Conservation (phyloP, 495 filamentous ascomycete genomes). For the Cladorrhinum samala region DNA sequence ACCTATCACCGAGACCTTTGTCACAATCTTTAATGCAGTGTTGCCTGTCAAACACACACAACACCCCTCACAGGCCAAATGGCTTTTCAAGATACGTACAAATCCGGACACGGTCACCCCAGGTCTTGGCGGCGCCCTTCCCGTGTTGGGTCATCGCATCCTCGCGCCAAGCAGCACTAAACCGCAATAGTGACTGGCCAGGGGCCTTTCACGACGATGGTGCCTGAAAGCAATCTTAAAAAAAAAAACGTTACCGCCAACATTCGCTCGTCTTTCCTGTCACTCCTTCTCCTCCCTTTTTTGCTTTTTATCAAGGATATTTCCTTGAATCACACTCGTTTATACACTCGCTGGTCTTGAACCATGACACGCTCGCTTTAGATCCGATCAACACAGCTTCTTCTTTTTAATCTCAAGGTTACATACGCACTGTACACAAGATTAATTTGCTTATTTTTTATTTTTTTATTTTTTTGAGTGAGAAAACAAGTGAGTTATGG, state of each 20-base stretch:
- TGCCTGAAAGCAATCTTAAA: conserved; percentile 15
- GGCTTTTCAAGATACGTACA: no score
- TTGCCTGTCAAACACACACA: no score
- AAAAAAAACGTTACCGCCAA: conserved; percentile 4
- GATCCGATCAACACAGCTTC: background rate
- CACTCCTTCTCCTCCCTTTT: background rate
- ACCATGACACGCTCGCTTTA: background rate
- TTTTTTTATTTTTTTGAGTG: background rate
- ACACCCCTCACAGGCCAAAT: no score
- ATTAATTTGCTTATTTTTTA: no score
- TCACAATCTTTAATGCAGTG: no score
- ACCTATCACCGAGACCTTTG: no score
- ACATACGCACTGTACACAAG: no score
- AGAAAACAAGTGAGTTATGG: background rate
- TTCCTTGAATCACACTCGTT: conserved; percentile 5
- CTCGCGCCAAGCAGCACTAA: conserved; percentile 13
- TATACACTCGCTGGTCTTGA: background rate
- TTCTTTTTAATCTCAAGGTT: background rate
- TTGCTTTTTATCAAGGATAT: background rate
- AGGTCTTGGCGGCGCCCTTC: background rate
- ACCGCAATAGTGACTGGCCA: background rate
- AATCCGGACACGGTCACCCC: no score
- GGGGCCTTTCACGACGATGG: background rate
- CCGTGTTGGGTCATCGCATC: background rate
- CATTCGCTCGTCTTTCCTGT: background rate